Evolutionary conservation across 257 asterid species (phyloP), one percentile per base, ranked within the genome.

Genomic region (Mentha longifolia): DNA sequence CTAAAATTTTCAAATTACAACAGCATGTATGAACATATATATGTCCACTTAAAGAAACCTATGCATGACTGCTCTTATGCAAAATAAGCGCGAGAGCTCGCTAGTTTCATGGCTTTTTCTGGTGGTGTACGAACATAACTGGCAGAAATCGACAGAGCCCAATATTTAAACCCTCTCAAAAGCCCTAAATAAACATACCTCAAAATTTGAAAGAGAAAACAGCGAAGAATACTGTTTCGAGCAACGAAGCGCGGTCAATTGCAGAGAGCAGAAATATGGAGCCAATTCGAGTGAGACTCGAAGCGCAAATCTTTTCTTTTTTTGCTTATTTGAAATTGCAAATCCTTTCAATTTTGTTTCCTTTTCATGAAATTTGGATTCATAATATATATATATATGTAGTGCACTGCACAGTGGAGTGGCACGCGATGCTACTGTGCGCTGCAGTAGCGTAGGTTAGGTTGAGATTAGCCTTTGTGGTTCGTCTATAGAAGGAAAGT

Each of bases 161-260:
- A 14, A 67, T n/a, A 12, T 59, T 56, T 51, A 64, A 72, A 71
- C 71, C 75, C 58, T 58, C 43, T 25, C 3, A 49, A 69, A 57
- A 80, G 66, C 87, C 87, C 87, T 83, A 83, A 75, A 8, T 51
- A 61, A 10, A 56, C 54, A 70, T 45, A 43, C 65, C 41, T 47
- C 30, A 30, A 50, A 63, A 55, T 42, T 15, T 8, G 57, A 43
- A 16, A 31, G 14, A 22, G 7, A 11, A 58, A 19, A 6, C 6
- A 43, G 51, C 64, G 16, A 64, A 22, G 59, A 16, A 46, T 35
- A 43, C 70, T 75, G 56, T 39, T 39, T 64, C 2, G 49, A 46
- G 56, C 66, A 77, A 25, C 22, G 74, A 39, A 47, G 77, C 61
- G 58, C 70, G 28, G 76, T 22, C 59, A 74, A 41, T 59, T 42